Evolutionary conservation across 371 early-diverging fungal genomes (phyloP).

Genomic region (Mucor saturninus): DNA sequence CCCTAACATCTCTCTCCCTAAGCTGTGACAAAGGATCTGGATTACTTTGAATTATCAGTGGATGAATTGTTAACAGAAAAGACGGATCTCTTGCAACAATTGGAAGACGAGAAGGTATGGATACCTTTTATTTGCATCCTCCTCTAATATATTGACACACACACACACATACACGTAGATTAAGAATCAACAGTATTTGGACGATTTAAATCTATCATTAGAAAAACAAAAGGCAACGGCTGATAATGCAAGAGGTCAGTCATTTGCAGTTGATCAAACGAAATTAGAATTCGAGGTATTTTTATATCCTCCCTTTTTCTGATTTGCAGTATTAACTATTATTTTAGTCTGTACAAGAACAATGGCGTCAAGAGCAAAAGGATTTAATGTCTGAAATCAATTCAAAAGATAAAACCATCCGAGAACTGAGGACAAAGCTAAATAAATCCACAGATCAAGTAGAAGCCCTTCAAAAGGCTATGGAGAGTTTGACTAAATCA

Average conservation of each 20-base stretch:
- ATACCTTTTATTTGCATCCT: not conserved
- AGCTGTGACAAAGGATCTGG: slow-evolving; percentile 53
- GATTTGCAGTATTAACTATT: not conserved
- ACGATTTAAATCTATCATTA: slow-evolving; percentile 24
- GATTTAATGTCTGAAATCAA: not conserved
- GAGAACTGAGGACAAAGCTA: slow-evolving; percentile 12
- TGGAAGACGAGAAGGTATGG: slow-evolving; percentile 45
- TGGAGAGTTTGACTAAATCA: slow-evolving; percentile 24
- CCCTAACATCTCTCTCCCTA: not conserved
- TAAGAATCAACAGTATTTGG: slow-evolving; percentile 25
- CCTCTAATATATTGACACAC: not conserved
- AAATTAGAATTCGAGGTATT: slow-evolving; percentile 24
- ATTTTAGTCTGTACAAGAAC: slow-evolving; percentile 4
- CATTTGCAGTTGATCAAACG: slow-evolving; percentile 26
- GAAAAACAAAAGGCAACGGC: slow-evolving; percentile 27
- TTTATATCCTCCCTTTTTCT: not conserved
- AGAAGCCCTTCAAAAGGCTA: slow-evolving; percentile 13
- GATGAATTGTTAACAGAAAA: slow-evolving; percentile 59
- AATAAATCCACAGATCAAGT: slow-evolving; percentile 18
- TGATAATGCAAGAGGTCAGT: slow-evolving; percentile 31
- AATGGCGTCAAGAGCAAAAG: slow-evolving; percentile 10
- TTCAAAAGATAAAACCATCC: slow-evolving; percentile 14
- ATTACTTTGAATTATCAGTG: slow-evolving; percentile 50
- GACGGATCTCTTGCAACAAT: slow-evolving; percentile 35
- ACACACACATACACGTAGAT: too few species aligned